Base-by-base conservation (phyloP, 2,329 filamentous ascomycete genomes). In the Capronia americana region DNA sequence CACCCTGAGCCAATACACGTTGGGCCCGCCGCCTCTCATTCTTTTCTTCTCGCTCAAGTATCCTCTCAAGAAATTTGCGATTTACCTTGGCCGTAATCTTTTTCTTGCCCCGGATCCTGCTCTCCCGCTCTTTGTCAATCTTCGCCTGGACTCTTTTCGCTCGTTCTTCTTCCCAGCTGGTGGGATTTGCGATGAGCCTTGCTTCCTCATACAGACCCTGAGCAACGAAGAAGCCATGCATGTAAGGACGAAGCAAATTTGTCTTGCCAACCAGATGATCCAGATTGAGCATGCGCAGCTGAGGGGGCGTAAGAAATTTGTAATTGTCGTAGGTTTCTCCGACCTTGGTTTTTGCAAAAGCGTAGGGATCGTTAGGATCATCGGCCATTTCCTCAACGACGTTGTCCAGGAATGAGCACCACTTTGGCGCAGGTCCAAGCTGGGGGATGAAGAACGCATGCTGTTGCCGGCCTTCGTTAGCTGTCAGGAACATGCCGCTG, bases 331-430 rank as follows among this genome's bases (percentile, higher is more conserved):
- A 99, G 10, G 95, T 92, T 73, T 95, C 90, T 80, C 88, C 81
- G 79, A 85, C 76, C 82, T 85, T 75, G 61, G 81, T 78, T 32
- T 77, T 74, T 63, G 74, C 78, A 73, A 81, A 84, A 11, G 81
- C 79, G 60, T 86, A 85, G 4, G 88, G 88, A 73, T 90, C 88
- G 73, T 87, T 86, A 8, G 83, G 83, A 72, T 89, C 87, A 76
- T 98, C 94, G 8, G 94, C 94, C 92, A 99, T 97, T 79, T 99
- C 96, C 81, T 99, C 95, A 10, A 98, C 95, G 74, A 99, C 88
- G 74, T 96, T 97, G 80, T 99, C 96, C 69, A 99, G 82, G 87
- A 98, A 98, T 2, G 91, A 89, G 76, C 95, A 98, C 95, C 95
- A 99, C 74, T 88, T 92, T 0, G 95, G 96, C 1, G 95, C 93